phyloP scores from a whole-genome alignment of 2,329 filamentous ascomycete genomes.

The Pseudodiploospora longispora region DNA sequence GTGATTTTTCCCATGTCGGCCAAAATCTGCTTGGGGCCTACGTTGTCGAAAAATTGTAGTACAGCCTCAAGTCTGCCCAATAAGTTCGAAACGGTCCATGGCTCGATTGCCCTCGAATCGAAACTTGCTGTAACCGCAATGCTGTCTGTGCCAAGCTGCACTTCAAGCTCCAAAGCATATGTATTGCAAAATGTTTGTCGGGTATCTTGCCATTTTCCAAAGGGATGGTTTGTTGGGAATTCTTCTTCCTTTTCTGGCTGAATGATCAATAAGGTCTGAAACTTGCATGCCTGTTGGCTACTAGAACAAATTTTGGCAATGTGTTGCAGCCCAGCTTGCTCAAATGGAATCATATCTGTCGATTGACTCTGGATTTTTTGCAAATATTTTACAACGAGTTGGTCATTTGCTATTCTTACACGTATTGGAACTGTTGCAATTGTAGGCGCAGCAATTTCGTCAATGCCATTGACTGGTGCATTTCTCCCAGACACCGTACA shows the following conservation, averaged over 20 bases:
- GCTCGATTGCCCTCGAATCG: slow-evolving; percentile 1
- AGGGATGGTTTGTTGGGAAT: not conserved
- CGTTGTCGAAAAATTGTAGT: not conserved
- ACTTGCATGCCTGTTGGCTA: slow-evolving; percentile 12
- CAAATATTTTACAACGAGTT: slow-evolving; percentile 6
- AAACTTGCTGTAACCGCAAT: not conserved
- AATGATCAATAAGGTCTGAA: slow-evolving; percentile 21
- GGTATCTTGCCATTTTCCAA: not conserved
- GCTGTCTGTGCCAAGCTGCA: not conserved
- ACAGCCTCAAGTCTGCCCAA: slow-evolving; percentile 4
- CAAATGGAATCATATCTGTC: slow-evolving; percentile 10
- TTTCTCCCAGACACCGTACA: slow-evolving; percentile 33
- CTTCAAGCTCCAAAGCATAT: not conserved
- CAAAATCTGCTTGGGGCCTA: not conserved
- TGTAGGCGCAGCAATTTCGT: slow-evolving; percentile 17
- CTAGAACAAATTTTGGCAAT: slow-evolving; percentile 11
- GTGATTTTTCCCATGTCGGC: not conserved
- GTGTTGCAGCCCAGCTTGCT: slow-evolving; percentile 11
- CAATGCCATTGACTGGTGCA: slow-evolving; percentile 11
- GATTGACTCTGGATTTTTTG: slow-evolving; percentile 8
- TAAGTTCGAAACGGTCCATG: slow-evolving; percentile 3
- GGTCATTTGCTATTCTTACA: slow-evolving; percentile 23
- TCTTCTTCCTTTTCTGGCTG: slow-evolving; percentile 11
- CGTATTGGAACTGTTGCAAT: slow-evolving; percentile 35
- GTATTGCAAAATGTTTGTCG: not conserved